Percentiles rank a stretch among this genome's conserved stretches.
Evolutionary conservation across 768 basidiomycete species (phyloP).

Genomic region (Obba rivulosa): DNA sequence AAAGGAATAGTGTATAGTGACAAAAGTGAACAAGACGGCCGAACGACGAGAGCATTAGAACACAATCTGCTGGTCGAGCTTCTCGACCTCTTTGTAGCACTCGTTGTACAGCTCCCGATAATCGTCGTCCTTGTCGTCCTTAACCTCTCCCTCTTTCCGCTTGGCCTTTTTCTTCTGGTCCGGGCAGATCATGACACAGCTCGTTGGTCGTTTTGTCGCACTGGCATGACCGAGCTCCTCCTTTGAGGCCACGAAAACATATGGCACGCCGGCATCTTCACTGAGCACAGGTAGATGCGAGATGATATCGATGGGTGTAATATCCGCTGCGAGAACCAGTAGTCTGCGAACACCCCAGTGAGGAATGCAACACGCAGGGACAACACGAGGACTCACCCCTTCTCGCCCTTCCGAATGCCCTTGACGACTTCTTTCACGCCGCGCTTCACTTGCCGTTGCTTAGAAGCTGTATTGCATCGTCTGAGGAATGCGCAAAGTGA

Average conservation of each 20-base stretch:
- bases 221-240: conserved; percentile 95
- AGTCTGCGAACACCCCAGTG: too few species aligned
- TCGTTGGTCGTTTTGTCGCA: conserved; percentile 96
- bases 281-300: conserved; percentile 92
- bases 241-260: conserved; percentile 85
- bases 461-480: conserved; percentile 59
- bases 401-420: conserved; percentile 94
- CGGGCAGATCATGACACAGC: conserved; percentile 93
- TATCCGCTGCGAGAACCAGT: conserved; percentile 91
- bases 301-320: conserved; percentile 97
- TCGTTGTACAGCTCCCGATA: conserved; percentile 86
- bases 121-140: conserved; percentile 71
- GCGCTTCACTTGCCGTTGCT: conserved; percentile 90
- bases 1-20: neutral
- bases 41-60: conserved; percentile 38
- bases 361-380: too few species aligned
- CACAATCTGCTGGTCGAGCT: conserved; percentile 64
- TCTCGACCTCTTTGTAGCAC: conserved; percentile 79
- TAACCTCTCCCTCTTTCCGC: conserved; percentile 50
- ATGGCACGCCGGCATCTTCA: conserved; percentile 90
- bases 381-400: conserved; percentile 72
- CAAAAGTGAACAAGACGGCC: conserved; percentile 1
- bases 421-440: conserved; percentile 99
- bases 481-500: conserved; percentile 1
- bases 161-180: conserved; percentile 68